These are phyloP conservation scores for Leccinum colubrinum DNA, from an alignment of 1,284 basidiomycete genomes.

Conservation along the genomic window DNA sequence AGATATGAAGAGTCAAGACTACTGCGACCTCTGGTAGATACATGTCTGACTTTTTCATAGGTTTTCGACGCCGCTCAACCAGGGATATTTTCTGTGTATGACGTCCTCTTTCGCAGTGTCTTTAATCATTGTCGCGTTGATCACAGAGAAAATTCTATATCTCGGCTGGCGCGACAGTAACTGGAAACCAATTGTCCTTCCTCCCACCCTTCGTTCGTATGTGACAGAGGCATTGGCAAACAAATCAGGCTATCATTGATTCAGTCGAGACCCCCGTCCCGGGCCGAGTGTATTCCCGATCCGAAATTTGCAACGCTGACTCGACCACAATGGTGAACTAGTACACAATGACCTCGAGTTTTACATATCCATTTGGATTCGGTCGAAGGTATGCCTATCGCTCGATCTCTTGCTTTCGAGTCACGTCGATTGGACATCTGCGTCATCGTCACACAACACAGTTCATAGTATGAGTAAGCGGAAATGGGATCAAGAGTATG, in stretches of 20 bases:
- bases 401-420: too few species aligned
- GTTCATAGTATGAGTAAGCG: too few species aligned
- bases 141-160: conserved; percentile 51
- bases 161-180: conserved; percentile 55
- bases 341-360: too few species aligned
- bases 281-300: conserved; percentile 4
- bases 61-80: conserved; percentile 55
- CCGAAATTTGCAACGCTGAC: too few species aligned
- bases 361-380: too few species aligned
- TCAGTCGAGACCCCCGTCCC: conserved; percentile 35
- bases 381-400: too few species aligned
- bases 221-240: neutral
- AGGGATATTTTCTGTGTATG: conserved; percentile 56
- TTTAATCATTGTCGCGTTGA: neutral
- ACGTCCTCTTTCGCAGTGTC: neutral
- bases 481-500: too few species aligned
- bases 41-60: conserved; percentile 22
- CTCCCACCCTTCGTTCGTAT: neutral
- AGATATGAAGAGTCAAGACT: neutral
- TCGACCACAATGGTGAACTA: too few species aligned
- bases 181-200: conserved; percentile 56
- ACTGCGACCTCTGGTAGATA: neutral
- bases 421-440: too few species aligned
- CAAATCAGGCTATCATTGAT: conserved; percentile 32
- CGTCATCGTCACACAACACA: too few species aligned